These are phyloP conservation scores for Phytopythium vexans DNA, from an alignment of 352 stramenopile species.

Conservation along the genomic window DNA sequence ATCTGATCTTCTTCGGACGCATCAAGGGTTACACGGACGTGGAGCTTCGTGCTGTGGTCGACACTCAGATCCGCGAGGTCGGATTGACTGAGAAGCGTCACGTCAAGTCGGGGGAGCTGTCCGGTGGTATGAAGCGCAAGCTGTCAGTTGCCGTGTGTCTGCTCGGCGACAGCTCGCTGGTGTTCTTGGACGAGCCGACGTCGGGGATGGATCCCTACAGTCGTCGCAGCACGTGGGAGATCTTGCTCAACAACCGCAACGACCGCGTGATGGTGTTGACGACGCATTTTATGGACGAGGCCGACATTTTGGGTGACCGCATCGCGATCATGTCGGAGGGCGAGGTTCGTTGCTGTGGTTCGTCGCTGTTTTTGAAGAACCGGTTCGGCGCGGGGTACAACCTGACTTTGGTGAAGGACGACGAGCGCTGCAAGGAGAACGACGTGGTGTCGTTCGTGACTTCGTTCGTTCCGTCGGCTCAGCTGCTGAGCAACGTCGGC, in stretches of 20 bases:
- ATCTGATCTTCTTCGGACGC: conserved; percentile 58
- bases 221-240: no score
- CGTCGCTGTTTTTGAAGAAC: no score
- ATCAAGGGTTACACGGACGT: conserved; percentile 52
- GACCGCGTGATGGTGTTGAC: no score
- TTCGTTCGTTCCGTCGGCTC: conserved; percentile 28
- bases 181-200: conserved; percentile 90
- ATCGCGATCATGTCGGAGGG: no score
- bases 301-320: no score
- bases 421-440: conserved; percentile 21
- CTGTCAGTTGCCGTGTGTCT: conserved; percentile 87
- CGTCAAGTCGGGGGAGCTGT: conserved; percentile 46
- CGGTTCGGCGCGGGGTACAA: no score
- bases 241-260: no score
- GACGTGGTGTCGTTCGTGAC: conserved; percentile 35
- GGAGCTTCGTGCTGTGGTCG: conserved; percentile 28
- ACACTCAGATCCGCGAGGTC: conserved; percentile 44
- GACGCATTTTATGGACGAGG: no score
- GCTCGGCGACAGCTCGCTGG: conserved; percentile 72
- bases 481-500: conserved; percentile 65
- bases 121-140: conserved; percentile 88
- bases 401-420: no score
- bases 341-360: no score
- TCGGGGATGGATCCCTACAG: conserved; percentile 94
- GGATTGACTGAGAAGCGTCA: conserved; percentile 56